Evolutionary conservation across 805 yeast genomes (phyloP).

Genomic region (Scheffersomyces stipitis): DNA sequence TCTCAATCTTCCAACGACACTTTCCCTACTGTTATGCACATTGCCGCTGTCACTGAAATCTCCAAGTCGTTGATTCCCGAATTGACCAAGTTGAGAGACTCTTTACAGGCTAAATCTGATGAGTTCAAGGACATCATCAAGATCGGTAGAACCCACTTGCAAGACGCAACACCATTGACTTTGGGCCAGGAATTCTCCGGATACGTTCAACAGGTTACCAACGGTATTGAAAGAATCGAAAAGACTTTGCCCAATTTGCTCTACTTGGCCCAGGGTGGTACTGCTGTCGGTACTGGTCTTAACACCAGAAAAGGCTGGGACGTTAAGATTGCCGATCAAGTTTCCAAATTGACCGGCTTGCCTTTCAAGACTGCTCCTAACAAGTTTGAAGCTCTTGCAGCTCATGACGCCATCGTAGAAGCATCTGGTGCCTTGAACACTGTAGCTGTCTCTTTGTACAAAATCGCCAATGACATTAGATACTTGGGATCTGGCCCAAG

Average conservation of each 20-base stretch:
- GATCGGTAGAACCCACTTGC: constrained; percentile 98
- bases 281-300: constrained; percentile 98
- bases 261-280: constrained; percentile 97
- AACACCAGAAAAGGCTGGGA: constrained; percentile 93
- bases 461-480: constrained; percentile 97
- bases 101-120: constrained; percentile 73
- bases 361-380: constrained; percentile 94
- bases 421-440: constrained; percentile 97
- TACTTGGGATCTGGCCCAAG: constrained; percentile 99
- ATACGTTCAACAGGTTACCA: constrained; percentile 87
- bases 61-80: constrained; percentile 75
- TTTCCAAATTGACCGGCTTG: constrained; percentile 81
- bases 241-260: constrained; percentile 71
- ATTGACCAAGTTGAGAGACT: constrained; percentile 69
- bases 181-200: constrained; percentile 98
- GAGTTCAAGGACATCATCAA: constrained; percentile 90
- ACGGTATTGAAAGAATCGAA: constrained; percentile 88
- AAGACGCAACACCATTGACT: constrained; percentile 98
- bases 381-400: constrained; percentile 98
- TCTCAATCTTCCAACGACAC: constrained; percentile 99
- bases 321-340: constrained; percentile 81
- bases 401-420: constrained; percentile 97
- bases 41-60: constrained; percentile 94
- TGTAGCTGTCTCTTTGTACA: constrained; percentile 87
- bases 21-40: constrained; percentile 99